Evolutionary conservation across 208 protist species (phyloP).

Genomic region (Plasmodiophora brassicae): DNA sequence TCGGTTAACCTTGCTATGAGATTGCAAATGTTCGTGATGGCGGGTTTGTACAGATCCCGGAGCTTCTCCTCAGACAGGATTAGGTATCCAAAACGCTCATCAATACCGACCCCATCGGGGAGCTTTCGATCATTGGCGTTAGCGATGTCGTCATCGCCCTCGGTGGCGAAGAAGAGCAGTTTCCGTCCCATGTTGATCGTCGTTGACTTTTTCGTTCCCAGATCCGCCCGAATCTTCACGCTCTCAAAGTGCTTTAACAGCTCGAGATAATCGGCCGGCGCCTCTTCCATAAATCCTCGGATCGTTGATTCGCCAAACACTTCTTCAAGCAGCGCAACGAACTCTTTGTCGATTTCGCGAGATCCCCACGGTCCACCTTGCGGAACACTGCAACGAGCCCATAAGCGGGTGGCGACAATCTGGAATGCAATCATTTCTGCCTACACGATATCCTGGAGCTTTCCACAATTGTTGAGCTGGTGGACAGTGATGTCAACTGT

Average conservation of each 20-base stretch:
- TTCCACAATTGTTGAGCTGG: neutral
- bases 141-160: neutral
- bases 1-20: too few species aligned
- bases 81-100: neutral
- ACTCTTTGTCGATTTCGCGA: neutral
- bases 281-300: neutral
- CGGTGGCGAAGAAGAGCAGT: neutral
- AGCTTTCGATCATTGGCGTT: neutral
- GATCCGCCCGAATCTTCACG: neutral
- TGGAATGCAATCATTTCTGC: neutral
- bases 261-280: neutral
- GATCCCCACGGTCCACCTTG: neutral
- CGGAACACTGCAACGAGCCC: neutral
- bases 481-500: slow-evolving; percentile 22
- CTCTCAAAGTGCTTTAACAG: neutral
- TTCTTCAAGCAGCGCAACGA: neutral
- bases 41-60: neutral
- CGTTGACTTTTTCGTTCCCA: neutral
- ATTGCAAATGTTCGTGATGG: too few species aligned
- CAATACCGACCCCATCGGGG: neutral
- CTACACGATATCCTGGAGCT: neutral
- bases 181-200: neutral
- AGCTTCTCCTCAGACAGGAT: neutral
- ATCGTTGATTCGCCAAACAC: neutral
- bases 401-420: neutral